A percentile compares a stretch with the other conserved stretches of the same genome.
phyloP scores from a whole-genome alignment of 495 filamentous ascomycete species.

The Aspergillus nanangensis region DNA sequence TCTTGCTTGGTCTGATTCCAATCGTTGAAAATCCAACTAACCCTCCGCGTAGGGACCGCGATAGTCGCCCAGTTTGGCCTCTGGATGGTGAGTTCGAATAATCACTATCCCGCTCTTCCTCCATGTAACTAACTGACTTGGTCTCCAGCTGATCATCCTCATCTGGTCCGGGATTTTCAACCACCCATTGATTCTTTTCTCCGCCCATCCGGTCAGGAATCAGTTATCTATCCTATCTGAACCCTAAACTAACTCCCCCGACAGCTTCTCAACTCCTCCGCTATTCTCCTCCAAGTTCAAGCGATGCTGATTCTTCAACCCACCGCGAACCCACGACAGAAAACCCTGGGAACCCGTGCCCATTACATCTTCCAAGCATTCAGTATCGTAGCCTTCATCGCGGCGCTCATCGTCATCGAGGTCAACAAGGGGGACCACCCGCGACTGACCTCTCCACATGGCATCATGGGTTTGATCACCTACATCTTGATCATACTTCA shows the following conservation, averaged over 20 bases:
- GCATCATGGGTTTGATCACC: conserved; percentile 73
- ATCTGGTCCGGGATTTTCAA: conserved; percentile 73
- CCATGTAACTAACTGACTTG: no score
- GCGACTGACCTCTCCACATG: conserved; percentile 77
- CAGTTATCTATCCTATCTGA: not conserved
- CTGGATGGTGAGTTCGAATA: conserved; percentile 60
- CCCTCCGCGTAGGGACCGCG: conserved; percentile 53
- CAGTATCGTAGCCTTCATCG: conserved; percentile 55
- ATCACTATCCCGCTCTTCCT: no score
- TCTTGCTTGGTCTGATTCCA: not conserved
- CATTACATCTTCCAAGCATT: conserved; percentile 66
- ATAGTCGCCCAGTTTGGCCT: conserved; percentile 63
- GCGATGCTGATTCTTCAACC: conserved; percentile 84
- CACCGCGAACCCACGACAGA: conserved; percentile 70
- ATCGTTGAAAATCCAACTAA: not conserved
- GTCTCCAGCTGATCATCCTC: conserved; percentile 58
- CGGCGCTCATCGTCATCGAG: conserved; percentile 74
- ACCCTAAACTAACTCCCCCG: conserved; percentile 1
- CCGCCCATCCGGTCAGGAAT: conserved; percentile 69
- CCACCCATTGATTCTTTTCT: conserved; percentile 66
- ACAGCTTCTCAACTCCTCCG: conserved; percentile 73
- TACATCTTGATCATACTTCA: conserved; percentile 68
- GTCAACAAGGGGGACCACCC: conserved; percentile 66
- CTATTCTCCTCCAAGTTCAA: conserved; percentile 68
- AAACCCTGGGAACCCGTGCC: conserved; percentile 61